Base-by-base conservation (phyloP, 805 yeast genomes). In the Kodamaea jinghongensis region DNA sequence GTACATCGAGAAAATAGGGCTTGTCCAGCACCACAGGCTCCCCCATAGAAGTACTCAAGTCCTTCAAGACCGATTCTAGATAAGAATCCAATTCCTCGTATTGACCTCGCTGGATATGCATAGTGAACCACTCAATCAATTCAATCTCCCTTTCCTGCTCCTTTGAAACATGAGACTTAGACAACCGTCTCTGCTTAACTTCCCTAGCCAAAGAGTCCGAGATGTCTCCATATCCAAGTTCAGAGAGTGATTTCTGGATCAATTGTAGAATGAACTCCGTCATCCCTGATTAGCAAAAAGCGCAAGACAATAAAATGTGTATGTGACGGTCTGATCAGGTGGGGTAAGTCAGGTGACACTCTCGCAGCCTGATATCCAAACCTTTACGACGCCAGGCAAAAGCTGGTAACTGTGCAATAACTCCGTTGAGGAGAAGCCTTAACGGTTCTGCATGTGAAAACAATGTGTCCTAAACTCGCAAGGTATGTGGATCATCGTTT, bases 221-320 rank as follows among this genome's bases (percentile, higher is more conserved):
- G 23, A 63, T 46, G 3, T 49, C 50, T 13, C 41, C 38, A 36
- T 61, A 61, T 3, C 69, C 69, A 12, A 61, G 48, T 16, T 62
- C 69, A 6, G 44, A 41, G 14, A 65, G 58, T 4, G 70, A 39
- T 17, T 54, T 49, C 42, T 55, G 58, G 34, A 65, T 52, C 22
- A 64, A 47, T 42, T 61, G 61, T 31, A 64, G 46, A 29, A 56
- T 53, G 40, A 60, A 58, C 31, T 57, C 55, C 23, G 23, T 20
- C 23, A 20, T 20, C 23, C 23, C 23, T 20, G 23, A 20, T 20
- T 20, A 20, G 7, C 23, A 20, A 5, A 20, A 8, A 20, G 23
- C 8, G 23, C 23, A 20, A 20, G 23, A 20, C 23, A 20, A 20
- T 8, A 20, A 20, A 20, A 6, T 20, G 23, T 20, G 23, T 20